Evolutionary conservation across 768 basidiomycete genomes (phyloP).

Genomic region (Lentinula sp.): DNA sequence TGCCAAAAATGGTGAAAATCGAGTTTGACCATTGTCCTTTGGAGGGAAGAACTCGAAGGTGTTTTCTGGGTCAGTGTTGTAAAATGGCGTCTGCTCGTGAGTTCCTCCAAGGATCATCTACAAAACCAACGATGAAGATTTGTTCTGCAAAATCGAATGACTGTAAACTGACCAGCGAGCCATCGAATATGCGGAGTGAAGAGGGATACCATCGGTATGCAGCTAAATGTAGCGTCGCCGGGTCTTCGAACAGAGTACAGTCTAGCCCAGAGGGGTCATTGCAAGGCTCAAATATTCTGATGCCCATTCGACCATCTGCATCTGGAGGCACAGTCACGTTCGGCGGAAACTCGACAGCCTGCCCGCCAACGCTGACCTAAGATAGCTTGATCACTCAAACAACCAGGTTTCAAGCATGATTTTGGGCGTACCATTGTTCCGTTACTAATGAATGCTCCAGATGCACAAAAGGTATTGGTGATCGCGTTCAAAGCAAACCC

Average conservation of each 20-base stretch:
- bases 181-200: slow-evolving; percentile 21
- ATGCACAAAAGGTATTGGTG: slow-evolving; percentile 30
- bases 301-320: slow-evolving; percentile 19
- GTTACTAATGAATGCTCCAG: slow-evolving; percentile 25
- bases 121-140: slow-evolving; percentile 14
- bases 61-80: slow-evolving; percentile 20
- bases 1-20: slow-evolving; percentile 43
- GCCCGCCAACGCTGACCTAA: slow-evolving; percentile 41
- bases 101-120: slow-evolving; percentile 34
- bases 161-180: slow-evolving; percentile 36
- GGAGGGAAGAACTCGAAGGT: slow-evolving; percentile 53
- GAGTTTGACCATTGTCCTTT: slow-evolving; percentile 27
- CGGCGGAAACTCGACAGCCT: slow-evolving; percentile 35
- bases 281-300: slow-evolving; percentile 20
- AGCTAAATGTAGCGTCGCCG: slow-evolving; percentile 40
- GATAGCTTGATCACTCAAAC: neutral
- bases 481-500: slow-evolving; percentile 47
- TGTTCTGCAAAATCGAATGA: slow-evolving; percentile 21
- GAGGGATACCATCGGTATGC: slow-evolving; percentile 38
- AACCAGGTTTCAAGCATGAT: neutral
- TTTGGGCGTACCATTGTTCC: neutral
- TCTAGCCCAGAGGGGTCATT: slow-evolving; percentile 11
- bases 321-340: slow-evolving; percentile 22
- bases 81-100: slow-evolving; percentile 19
- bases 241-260: slow-evolving; percentile 33